Evolutionary conservation across 2,329 filamentous ascomycete species (phyloP), one percentile per base, ranked within the genome.

Genomic region (Monosporascus sp.): DNA sequence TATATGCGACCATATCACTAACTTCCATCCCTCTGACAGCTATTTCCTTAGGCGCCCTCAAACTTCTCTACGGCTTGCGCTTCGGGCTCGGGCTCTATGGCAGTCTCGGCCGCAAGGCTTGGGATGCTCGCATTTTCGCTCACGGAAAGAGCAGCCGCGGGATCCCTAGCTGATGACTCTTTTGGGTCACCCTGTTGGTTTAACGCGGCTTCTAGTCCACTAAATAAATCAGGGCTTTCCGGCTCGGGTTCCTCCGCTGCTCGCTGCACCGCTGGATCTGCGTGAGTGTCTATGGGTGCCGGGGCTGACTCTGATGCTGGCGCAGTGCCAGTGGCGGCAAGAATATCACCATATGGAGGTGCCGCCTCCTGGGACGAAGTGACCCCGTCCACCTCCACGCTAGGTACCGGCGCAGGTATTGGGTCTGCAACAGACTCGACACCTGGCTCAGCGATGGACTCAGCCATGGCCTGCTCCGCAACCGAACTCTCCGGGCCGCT

Each of bases 201-300:
- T 37, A 78, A 67, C 37, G 74, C 75, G 1, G 73, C 69, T 59
- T 78, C 72, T 1, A 78, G 61, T n/a, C 70, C 73, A n/a, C 70
- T 72, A 22, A 78, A 69, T 37, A 78, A 52, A 59, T 78, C 74
- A 7, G 72, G 68, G 26, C 74, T 72, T 16, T 72, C 70, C 2
- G 69, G 63, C 35, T 66, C 67, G 19, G 68, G 66, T 9, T 70
- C 66, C 16, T 62, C 60, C 17, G 58, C 55, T 6, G 56, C 57
- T 1, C 65, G 62, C 4, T 61, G 44, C 16, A 59, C 58, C 11
- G 58, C 31, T 24, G 53, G 26, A 20, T 57, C 58, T 5, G 55
- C 52, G 31, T 55, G 54, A 9, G 59, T 48, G 37, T 55, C 57
- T 17, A 51, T 31, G n/a, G 47, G 38, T 26, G 17, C 48, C 17